Percentiles rank a stretch among this genome's conserved stretches.
Evolutionary conservation across 2,329 filamentous ascomycete species (phyloP).

Genomic region (Cercospora citrullina): DNA sequence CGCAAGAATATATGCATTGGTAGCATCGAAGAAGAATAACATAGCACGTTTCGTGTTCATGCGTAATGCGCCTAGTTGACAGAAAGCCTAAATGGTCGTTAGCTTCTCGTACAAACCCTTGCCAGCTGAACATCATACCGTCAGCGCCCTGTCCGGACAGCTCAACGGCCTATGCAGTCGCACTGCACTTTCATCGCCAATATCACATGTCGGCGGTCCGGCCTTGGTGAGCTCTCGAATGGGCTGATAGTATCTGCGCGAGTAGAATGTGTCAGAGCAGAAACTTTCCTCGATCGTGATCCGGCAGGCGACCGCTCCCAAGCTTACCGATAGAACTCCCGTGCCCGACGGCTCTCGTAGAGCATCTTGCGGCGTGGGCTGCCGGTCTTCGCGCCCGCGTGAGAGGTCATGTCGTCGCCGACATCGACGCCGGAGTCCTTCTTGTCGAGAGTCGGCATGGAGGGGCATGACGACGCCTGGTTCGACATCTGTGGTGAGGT

Average conservation of each 20-base stretch:
- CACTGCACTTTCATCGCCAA: slow-evolving; percentile 28
- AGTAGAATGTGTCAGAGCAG: slow-evolving; percentile 5
- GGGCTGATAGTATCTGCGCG: slow-evolving; percentile 33
- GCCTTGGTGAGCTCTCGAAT: slow-evolving; percentile 31
- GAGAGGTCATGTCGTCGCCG: slow-evolving; percentile 19
- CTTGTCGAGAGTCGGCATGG: slow-evolving; percentile 13
- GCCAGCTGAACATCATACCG: slow-evolving; percentile 3
- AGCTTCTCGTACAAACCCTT: not conserved
- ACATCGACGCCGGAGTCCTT: slow-evolving; percentile 15
- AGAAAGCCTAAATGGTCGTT: slow-evolving; percentile 42
- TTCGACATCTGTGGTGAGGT: slow-evolving; percentile 8
- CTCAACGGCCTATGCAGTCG: slow-evolving; percentile 31
- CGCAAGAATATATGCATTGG: slow-evolving; percentile 54
- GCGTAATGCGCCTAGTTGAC: slow-evolving; percentile 55
- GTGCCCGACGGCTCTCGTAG: slow-evolving; percentile 34
- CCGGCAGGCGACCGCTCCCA: not conserved
- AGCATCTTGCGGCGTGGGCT: slow-evolving; percentile 22
- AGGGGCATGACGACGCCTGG: slow-evolving; percentile 11
- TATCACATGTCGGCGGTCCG: slow-evolving; percentile 32
- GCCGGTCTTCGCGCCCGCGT: slow-evolving; percentile 10
- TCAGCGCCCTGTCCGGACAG: slow-evolving; percentile 35
- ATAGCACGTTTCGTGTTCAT: slow-evolving; percentile 52
- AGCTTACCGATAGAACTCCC: slow-evolving; percentile 36
- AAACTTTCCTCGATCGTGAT: slow-evolving; percentile 4
- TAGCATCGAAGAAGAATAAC: slow-evolving; percentile 55